Base-by-base conservation (phyloP, 1,284 basidiomycete species). In the Trichosporon asahii region DNA sequence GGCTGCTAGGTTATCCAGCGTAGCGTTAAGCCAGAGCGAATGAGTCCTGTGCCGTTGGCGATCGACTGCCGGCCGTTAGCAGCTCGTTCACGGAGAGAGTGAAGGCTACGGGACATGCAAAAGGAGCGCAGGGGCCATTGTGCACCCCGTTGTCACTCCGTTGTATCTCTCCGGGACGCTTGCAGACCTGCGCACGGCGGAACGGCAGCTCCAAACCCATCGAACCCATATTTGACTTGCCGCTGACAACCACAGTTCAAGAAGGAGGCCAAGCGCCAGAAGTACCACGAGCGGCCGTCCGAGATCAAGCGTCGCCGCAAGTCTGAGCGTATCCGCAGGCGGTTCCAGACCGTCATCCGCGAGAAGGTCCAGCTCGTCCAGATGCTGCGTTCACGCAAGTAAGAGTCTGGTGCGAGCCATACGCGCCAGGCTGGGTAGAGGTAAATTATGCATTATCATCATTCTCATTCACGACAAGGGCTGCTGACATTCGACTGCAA, bases 231-330 rank as follows among this genome's bases (percentile, higher is more conserved):
- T n/a, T n/a, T n/a, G n/a, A n/a, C n/a, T n/a, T n/a, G n/a, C 21
- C 14, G 57, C 57, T 61, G 29, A 61, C 57, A 33, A 2, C 23
- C 21, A 7, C 57, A 61, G 57, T 21, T 61, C 27, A 74, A 73
- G 68, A 71, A 70, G 57, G 77, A 79, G 65, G 60, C 72, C 57
- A 72, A 71, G 37, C 66, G 71, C 64, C 63, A 55, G 33, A 74
- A 78, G 75, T 78, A 71, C 65, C 73, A 80, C 70, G 80, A 82
- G 72, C 79, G 77, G 70, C 77, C 78, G 21, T 76, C 76, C 69
- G 76, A 77, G 46, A 74, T 63, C 68, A 76, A 73, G 65, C 73
- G 75, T 66, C 75, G 81, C 64, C 65, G 81, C 63, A 66, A 64
- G 35, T 75, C 70, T 21, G 78, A 80, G 71, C 72, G 79, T 53